Base-by-base conservation (phyloP, 805 yeast species). In the Kodamaea leandrae region DNA sequence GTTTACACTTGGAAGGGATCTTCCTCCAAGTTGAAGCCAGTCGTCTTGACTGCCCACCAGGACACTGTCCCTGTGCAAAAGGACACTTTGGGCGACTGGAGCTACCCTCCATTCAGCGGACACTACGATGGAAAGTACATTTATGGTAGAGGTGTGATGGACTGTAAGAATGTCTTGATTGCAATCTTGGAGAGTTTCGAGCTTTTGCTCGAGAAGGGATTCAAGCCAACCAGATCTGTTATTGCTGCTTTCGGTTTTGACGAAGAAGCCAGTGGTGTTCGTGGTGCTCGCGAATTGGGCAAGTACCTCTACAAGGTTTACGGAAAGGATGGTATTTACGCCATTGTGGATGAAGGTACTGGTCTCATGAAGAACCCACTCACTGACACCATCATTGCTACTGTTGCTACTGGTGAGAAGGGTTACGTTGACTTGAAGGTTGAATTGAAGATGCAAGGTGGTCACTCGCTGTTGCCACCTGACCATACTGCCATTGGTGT, bases 391-490 rank as follows among this genome's bases (percentile, higher is more conserved):
- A 55, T 53, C 26, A 64, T 74, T 80, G 95, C 57, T 57, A 63
- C 39, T 50, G 71, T 53, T 63, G 80, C 59, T 6, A 58, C 65
- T 2, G 63, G 76, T 14, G 85, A 75, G 26, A 64, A 72, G 36
- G 71, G 72, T 24, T 66, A 78, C 44, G 77, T 82, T 2, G 62
- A 73, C 49, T 51, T 74, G 3, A 46, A 54, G 20, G 65, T 83
- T 30, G 67, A 68, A 3, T 61, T 84, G 29, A 62, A 63, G 17
- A 80, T 85, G 15, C 77, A 79, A 10, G 95, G 95, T 27, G 95
- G 95, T 6, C 95, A 85, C 55, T 79, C 91, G 1, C 82, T 90
- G 6, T 58, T 74, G n/a, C 93, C 95, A 6, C 91, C 90, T 2
- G 82, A 77, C 35, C 93, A 86, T 54, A 85, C 95, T 4, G 74